Evolutionary conservation across 2,329 filamentous ascomycete species (phyloP).

Genomic region (Zarea fungicola): DNA sequence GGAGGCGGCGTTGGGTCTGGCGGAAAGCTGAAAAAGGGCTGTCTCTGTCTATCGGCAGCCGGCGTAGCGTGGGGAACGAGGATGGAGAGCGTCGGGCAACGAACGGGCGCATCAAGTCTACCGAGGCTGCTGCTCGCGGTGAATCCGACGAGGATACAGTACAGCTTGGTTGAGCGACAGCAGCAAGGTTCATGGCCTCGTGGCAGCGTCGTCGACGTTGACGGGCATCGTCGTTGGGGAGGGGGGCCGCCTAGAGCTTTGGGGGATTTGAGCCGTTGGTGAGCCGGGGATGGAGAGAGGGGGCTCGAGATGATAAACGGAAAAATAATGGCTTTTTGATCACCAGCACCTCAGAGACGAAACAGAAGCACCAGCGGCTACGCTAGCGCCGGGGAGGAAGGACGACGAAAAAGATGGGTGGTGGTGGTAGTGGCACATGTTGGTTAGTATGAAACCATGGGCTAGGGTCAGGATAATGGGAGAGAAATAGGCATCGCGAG

Average conservation of each 20-base stretch:
- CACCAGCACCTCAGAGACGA: constrained; percentile 1
- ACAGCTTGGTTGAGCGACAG: not conserved
- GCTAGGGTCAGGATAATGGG: not conserved
- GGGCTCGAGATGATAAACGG: not conserved
- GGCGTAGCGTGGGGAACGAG: too few relatives aligned
- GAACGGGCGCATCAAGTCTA: not conserved
- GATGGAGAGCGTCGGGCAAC: too few relatives aligned
- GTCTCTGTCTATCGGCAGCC: too few relatives aligned
- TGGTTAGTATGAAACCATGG: constrained; percentile 4
- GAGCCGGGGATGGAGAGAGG: not conserved
- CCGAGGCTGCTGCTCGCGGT: not conserved
- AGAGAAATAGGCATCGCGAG: not conserved
- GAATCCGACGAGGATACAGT: not conserved
- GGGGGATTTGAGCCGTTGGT: too few relatives aligned
- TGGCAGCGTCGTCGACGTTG: constrained; percentile 3
- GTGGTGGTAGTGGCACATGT: constrained; percentile 7
- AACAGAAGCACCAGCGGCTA: constrained; percentile 1
- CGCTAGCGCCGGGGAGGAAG: constrained; percentile 5
- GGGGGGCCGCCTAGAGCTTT: not conserved
- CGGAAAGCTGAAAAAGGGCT: too few relatives aligned
- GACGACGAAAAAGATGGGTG: not conserved
- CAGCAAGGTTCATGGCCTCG: constrained; percentile 6
- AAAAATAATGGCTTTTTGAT: not conserved
- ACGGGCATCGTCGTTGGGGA: not conserved
- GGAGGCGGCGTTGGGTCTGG: too few relatives aligned